These are phyloP conservation scores for Rhodamnia rubescens DNA, from an alignment of 345 rosid genomes.

Conservation along the genomic window DNA sequence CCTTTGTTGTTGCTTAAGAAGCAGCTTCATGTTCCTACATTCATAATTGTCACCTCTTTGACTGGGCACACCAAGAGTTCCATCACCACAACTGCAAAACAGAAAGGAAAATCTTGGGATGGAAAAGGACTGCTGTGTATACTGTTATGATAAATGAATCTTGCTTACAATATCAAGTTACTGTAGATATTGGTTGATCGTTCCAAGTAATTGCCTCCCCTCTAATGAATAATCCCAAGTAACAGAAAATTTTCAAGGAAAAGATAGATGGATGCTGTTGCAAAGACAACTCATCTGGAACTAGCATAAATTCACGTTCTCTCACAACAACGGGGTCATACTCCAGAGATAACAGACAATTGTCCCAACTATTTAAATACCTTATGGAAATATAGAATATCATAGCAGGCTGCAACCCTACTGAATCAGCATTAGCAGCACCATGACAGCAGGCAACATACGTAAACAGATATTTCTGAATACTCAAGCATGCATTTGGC, in stretches of 20 bases:
- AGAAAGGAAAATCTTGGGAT: neutral
- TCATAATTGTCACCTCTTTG: slow-evolving; percentile 98
- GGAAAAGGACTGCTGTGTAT: neutral
- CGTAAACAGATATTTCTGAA: neutral
- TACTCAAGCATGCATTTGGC: neutral
- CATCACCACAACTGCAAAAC: slow-evolving; percentile 90
- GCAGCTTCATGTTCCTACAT: slow-evolving; percentile 98
- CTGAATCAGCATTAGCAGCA: neutral
- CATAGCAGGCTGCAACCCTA: neutral
- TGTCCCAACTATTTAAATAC: neutral
- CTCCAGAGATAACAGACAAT: neutral
- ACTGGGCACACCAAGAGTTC: slow-evolving; percentile 78
- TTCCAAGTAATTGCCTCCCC: neutral
- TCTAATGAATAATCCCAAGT: neutral
- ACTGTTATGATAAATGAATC: neutral
- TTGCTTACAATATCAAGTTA: neutral
- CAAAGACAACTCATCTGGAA: neutral
- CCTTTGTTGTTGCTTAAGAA: slow-evolving; percentile 96
- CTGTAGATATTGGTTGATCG: neutral
- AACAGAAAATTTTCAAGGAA: neutral
- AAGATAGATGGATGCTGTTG: neutral
- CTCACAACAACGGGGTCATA: neutral
- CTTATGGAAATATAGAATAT: neutral
- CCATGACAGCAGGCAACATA: neutral
- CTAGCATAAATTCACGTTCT: neutral